phyloP scores from a whole-genome alignment of 805 yeast species.

The Suhomyces emberorum region DNA sequence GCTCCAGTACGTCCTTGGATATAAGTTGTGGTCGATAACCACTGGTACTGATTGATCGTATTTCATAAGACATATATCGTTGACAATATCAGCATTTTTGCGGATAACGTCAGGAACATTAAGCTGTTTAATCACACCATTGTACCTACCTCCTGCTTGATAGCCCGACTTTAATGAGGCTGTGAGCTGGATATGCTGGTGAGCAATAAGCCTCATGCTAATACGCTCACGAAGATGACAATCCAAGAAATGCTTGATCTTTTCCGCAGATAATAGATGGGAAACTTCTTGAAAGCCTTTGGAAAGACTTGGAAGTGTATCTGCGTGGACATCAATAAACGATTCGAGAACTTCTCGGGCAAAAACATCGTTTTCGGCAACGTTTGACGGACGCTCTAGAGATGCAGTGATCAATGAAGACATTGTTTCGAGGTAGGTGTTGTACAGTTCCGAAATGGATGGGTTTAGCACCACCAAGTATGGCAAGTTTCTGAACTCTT shows the following conservation, averaged over 20 bases:
- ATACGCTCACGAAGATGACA: slow-evolving; percentile 80
- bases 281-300: slow-evolving; percentile 75
- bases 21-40: slow-evolving; percentile 44
- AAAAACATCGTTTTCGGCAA: slow-evolving; percentile 54
- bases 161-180: slow-evolving; percentile 38
- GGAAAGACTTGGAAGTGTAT: slow-evolving; percentile 77
- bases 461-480: slow-evolving; percentile 86
- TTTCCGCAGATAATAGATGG: slow-evolving; percentile 41
- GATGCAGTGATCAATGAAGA: slow-evolving; percentile 32
- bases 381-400: slow-evolving; percentile 38
- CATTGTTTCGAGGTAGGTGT: slow-evolving; percentile 69
- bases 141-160: slow-evolving; percentile 54
- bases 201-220: slow-evolving; percentile 80
- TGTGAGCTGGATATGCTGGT: slow-evolving; percentile 74
- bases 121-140: slow-evolving; percentile 60
- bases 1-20: slow-evolving; percentile 27
- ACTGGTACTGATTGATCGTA: slow-evolving; percentile 73
- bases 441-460: slow-evolving; percentile 73
- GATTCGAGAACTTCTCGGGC: slow-evolving; percentile 47
- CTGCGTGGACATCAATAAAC: slow-evolving; percentile 74
- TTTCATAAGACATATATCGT: slow-evolving; percentile 78
- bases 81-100: slow-evolving; percentile 69
- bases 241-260: slow-evolving; percentile 64
- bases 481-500: slow-evolving; percentile 70
- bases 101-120: slow-evolving; percentile 61